Conservation (phyloP, 1,139 yeast species). For the Blastobotrys buckinghamii region DNA sequence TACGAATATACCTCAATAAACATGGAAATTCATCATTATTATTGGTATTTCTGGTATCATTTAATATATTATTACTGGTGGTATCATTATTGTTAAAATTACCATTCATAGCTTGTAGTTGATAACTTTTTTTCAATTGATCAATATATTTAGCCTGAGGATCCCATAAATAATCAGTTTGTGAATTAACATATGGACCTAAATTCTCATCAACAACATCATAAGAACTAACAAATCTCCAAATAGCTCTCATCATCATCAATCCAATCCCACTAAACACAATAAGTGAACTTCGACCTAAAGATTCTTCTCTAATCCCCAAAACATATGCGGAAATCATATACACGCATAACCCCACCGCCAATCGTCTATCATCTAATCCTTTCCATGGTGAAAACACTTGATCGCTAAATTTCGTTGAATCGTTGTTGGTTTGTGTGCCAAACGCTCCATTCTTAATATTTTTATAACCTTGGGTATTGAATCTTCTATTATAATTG, state of each 20-base stretch:
- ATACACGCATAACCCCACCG: slow-evolving; percentile 14
- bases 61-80: background rate
- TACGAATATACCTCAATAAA: background rate
- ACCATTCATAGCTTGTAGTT: background rate
- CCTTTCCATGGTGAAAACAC: slow-evolving; percentile 12
- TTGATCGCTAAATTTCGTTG: slow-evolving; percentile 3
- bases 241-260: slow-evolving; percentile 9
- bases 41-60: background rate
- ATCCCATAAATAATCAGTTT: slow-evolving; percentile 7
- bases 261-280: slow-evolving; percentile 11
- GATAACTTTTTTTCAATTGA: background rate
- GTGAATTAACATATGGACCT: slow-evolving; percentile 5
- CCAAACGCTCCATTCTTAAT: background rate
- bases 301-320: slow-evolving; percentile 10
- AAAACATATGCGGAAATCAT: slow-evolving; percentile 14
- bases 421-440: background rate
- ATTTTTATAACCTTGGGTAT: no score
- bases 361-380: slow-evolving; percentile 12
- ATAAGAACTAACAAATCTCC: slow-evolving; percentile 9
- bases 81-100: background rate
- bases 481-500: no score
- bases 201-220: slow-evolving; percentile 5
- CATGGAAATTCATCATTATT: background rate
- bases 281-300: slow-evolving; percentile 10
- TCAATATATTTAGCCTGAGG: slow-evolving; percentile 6